Base-by-base conservation (phyloP, 73 alveolate genomes). In the Paramecium octaurelia region DNA sequence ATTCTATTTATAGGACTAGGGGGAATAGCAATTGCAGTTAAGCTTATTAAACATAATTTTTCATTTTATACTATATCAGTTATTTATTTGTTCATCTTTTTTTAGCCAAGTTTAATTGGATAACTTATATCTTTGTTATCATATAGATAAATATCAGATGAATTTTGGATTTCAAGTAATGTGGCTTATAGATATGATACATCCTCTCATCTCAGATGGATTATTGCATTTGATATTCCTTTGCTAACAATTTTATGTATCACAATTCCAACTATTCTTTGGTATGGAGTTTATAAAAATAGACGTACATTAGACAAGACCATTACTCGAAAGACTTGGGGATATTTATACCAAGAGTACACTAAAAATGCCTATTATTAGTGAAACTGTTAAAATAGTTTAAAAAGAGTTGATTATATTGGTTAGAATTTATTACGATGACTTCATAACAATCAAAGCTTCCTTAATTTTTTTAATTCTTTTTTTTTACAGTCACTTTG, bases 311-410 rank as follows among this genome's bases (percentile, higher is more conserved):
- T 80, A 2, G 40, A 80, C 23, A n/a, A 21, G 20, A 44, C 46
- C 1, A 18, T 8, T 6, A 46, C 27, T 6, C 46, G 73, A 23
- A n/a, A 23, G 57, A 80, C 8, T 9, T 80, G 46, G 54, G 91
- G 91, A n/a, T 80, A 43, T 46, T 29, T 80, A 16, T 80, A 80
- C 24, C 46, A 44, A 9, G 70, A 80, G 11, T 80, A 43, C 23
- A 20, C 3, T 18, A 8, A 21, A 42, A 43, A 24, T 1, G 54
- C 57, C 11, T 80, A 80, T 14, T 80, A 21, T 21, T 80, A 76
- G 91, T n/a, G 91, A 80, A 80, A 36, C 46, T 8, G 31, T 80
- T n/a, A 80, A 80, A 21, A 43, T 80, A 21, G 6, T 80, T 42
- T 46, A 80, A 24, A 80, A 80, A 27, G 91, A 80, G 46, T 6